A percentile compares a stretch with the other conserved stretches of the same genome.
Evolutionary conservation across 805 yeast genomes (phyloP).

Genomic region (Kurtzmaniella fragi): DNA sequence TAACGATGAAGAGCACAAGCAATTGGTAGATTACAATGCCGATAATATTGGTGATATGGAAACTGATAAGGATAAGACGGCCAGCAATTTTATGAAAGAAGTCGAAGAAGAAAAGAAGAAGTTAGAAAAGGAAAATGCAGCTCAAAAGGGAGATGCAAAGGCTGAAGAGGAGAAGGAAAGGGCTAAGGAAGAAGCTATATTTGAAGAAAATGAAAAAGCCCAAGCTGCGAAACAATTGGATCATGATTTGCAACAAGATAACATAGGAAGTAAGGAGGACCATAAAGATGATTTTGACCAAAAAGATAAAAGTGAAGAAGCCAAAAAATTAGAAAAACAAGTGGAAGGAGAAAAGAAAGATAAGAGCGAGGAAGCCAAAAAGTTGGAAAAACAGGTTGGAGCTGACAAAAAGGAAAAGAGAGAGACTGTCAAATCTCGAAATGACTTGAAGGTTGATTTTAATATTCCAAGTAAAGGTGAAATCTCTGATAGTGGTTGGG

Average conservation of each 20-base stretch:
- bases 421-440: conserved; percentile 15
- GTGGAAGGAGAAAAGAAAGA: conserved; percentile 5
- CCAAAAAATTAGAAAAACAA: neutral
- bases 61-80: conserved; percentile 13
- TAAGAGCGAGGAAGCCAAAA: conserved; percentile 2
- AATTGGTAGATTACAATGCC: conserved; percentile 4
- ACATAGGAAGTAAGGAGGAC: neutral
- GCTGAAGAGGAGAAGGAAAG: conserved; percentile 4
- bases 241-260: neutral
- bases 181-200: conserved; percentile 3
- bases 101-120: conserved; percentile 3
- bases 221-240: neutral
- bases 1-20: conserved; percentile 22
- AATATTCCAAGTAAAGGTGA: conserved; percentile 32
- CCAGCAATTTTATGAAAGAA: conserved; percentile 7
- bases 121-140: neutral
- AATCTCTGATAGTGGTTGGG: conserved; percentile 43
- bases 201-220: neutral
- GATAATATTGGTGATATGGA: conserved; percentile 1
- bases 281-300: conserved; percentile 4
- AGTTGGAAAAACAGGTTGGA: conserved; percentile 1
- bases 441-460: conserved; percentile 12
- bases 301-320: conserved; percentile 4
- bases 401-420: conserved; percentile 1
- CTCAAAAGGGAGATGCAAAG: conserved; percentile 1